phyloP scores from a whole-genome alignment of 768 basidiomycete species.

The Panellus pusillus region DNA sequence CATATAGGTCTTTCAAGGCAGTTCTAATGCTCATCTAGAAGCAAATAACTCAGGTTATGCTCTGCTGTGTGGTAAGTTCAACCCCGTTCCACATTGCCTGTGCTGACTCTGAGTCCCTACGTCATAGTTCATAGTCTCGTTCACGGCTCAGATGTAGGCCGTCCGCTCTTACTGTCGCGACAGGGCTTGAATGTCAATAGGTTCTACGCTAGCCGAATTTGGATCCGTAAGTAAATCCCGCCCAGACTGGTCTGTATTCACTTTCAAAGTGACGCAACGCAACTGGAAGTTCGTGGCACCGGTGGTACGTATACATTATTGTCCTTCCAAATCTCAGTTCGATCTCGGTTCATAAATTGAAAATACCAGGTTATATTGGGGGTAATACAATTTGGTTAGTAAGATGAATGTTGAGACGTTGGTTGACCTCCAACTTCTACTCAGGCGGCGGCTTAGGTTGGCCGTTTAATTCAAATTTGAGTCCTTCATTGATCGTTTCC shows the following conservation, averaged over 20 bases:
- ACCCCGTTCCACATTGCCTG: not conserved
- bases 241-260: no score
- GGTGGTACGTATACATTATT: not conserved
- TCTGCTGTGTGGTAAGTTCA: not conserved
- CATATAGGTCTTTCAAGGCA: no score
- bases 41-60: conserved; percentile 3
- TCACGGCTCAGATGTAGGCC: conserved; percentile 2
- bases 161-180: no score
- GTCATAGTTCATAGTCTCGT: conserved; percentile 7
- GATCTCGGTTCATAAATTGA: no score
- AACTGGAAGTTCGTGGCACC: not conserved
- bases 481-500: no score
- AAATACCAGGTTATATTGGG: not conserved
- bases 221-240: conserved; percentile 4
- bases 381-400: conserved; percentile 1
- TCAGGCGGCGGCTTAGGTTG: conserved; percentile 2
- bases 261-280: not conserved
- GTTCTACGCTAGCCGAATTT: conserved; percentile 7
- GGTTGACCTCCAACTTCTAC: no score
- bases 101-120: not conserved
- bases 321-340: no score
- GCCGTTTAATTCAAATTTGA: not conserved
- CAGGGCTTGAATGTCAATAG: not conserved
- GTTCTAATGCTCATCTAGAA: not conserved
- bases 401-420: not conserved